phyloP scores from a whole-genome alignment of 345 rosid genomes.

The Citrus sp. region DNA sequence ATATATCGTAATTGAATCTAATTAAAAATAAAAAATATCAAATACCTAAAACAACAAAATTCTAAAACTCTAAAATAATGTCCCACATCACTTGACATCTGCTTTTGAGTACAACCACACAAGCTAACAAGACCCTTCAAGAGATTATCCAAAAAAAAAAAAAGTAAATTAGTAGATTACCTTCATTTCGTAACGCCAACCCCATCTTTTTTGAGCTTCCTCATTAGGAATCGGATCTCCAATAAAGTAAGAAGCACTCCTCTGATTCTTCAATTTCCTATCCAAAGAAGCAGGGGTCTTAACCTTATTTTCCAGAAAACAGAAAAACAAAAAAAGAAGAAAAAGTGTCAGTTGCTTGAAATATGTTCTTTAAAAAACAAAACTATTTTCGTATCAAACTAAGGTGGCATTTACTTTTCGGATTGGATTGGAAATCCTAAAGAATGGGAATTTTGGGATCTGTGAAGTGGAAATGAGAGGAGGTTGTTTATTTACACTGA shows the following conservation, averaged over 20 bases:
- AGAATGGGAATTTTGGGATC: too few relatives aligned
- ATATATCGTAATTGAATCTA: too few relatives aligned
- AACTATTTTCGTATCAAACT: not conserved
- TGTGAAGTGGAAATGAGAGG: too few relatives aligned
- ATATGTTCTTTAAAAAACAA: not conserved
- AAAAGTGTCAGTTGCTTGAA: not conserved
- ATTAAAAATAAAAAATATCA: too few relatives aligned
- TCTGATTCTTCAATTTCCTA: slow-evolving; percentile 15
- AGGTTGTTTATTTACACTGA: too few relatives aligned
- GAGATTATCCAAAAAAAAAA: not conserved
- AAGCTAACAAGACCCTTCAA: not conserved
- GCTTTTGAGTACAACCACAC: not conserved
- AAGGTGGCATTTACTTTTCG: too few relatives aligned
- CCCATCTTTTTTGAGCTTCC: slow-evolving; percentile 76
- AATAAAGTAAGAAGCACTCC: slow-evolving; percentile 31
- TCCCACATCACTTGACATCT: not conserved
- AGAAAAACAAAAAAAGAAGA: not conserved
- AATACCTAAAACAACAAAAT: too few relatives aligned
- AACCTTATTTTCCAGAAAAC: slow-evolving; percentile 7
- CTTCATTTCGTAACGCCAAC: slow-evolving; percentile 90
- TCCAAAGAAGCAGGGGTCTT: slow-evolving; percentile 18
- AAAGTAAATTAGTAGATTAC: slow-evolving; percentile 28
- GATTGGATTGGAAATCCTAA: too few relatives aligned
- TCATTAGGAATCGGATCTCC: slow-evolving; percentile 70
- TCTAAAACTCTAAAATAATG: too few relatives aligned